Evolutionary conservation across 2,329 filamentous ascomycete genomes (phyloP), one percentile per base, ranked within the genome.

Genomic region (Blastomyces percursus): DNA sequence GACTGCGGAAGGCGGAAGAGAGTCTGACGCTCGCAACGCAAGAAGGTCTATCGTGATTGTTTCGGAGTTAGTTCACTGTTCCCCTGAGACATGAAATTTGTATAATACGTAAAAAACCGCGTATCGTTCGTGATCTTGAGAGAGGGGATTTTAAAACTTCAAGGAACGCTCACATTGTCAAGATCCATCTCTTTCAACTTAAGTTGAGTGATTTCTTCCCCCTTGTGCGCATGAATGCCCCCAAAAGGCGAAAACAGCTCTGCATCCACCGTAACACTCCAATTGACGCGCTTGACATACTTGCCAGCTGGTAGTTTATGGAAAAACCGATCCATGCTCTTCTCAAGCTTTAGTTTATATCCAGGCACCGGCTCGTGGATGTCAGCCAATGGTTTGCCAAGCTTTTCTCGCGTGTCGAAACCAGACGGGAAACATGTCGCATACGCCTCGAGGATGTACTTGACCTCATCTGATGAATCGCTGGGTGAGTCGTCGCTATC

Each of bases 271-370:
- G 74, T 76, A 46, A 79, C 64, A 62, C 70, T 72, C 78, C 77
- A 79, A 69, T 87, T 88, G 1, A 74, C 73, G 6, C 85, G 73
- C 69, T 79, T 79, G 1, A 87, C 82, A 14, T 81, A 76, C 65
- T 76, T 80, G 0, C 84, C 84, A 0, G 78, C 75, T 12, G 81
- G 79, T 0, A 87, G 58, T 14, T 71, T 71, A 1, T 80, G 77
- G 69, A 87, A 86, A 72, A 83, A 86, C 0, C 82, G 74, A 68
- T 87, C 84, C 84, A 87, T 87, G 59, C 77, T 80, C 59, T 75
- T 79, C 67, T 82, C 81, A 0, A 87, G 67, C 67, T 84, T 86
- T 55, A 76, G 71, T 40, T 69, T 73, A 68, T 87, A 87, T 7
- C 79, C 78, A 0, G 84, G 84, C 0, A 87, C 83, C 0, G 84